These are phyloP conservation scores for Plantago elongata DNA, from an alignment of 257 asterid species.

Conservation along the genomic window DNA sequence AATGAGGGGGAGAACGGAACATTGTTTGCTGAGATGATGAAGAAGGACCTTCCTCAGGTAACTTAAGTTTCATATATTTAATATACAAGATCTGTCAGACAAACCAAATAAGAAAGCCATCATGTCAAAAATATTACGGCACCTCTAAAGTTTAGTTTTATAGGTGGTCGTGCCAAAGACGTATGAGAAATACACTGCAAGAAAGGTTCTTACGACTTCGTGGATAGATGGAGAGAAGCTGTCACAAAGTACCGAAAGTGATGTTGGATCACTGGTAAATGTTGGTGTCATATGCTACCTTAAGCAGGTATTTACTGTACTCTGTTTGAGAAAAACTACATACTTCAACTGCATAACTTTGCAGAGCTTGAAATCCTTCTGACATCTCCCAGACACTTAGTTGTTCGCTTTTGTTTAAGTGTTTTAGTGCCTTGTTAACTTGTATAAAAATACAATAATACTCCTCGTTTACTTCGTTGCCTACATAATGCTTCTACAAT, in stretches of 20 bases:
- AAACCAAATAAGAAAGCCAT: neutral
- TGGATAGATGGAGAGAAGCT: constrained; percentile 99
- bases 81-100: neutral
- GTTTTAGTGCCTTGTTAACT: no score
- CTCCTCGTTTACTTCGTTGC: no score
- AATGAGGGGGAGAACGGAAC: constrained; percentile 98
- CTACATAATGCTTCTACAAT: no score
- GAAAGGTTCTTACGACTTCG: constrained; percentile 89
- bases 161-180: constrained; percentile 98
- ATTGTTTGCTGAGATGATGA: constrained; percentile 89
- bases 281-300: constrained; percentile 99
- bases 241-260: constrained; percentile 98
- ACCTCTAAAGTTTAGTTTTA: constrained; percentile 16
- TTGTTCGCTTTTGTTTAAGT: no score
- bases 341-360: neutral
- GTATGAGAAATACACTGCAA: constrained; percentile 72
- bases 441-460: no score
- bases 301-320: constrained; percentile 66
- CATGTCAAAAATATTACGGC: constrained; percentile 7
- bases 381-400: no score
- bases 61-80: constrained; percentile 2
- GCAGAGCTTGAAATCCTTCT: no score
- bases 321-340: constrained; percentile 5
- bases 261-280: constrained; percentile 94
- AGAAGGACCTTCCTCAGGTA: constrained; percentile 98